Evolutionary conservation across 108 stramenopile species (phyloP), one percentile per base, ranked within the genome.

Genomic region (Nannochloropsis granulata): DNA sequence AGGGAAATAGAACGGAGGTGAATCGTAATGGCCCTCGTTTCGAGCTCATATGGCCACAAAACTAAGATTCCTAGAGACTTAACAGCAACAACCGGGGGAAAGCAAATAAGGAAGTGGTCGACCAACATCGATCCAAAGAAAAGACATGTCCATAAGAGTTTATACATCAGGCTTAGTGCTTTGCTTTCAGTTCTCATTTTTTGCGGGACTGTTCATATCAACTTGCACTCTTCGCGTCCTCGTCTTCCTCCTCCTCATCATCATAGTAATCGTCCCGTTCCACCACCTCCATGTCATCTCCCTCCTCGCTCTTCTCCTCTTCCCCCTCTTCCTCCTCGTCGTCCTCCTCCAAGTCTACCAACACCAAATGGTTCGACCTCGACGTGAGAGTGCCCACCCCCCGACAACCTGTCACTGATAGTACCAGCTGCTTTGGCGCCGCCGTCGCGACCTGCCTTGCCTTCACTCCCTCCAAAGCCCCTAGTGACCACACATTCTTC

Each of bases 321-420:
- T 71, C 56, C 56, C 7, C 16, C 56, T n/a, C 56, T 10, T 71
- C 86, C 23, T 82, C 85, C 7, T 78, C 86, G 24, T 82, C 86
- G 78, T 86, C 86, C 82, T 86, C 86, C 25, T 86, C 86, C 25
- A 86, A 45, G 78, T 86, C 86, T n/a, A 83, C 78, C 23, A 86
- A 44, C 10, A 86, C 19, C 56, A 86, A 44, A 44, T 79, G 79
- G 43, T 82, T 82, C 43, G 86, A 86, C 26, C 44, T 26, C 21
- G 82, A 82, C 24, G 82, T 78, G 2, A 78, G 82, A 46, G 82
- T 82, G 24, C 82, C 86, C 43, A 79, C 25, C 78, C 86, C 86
- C 25, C 86, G 45, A 23, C 82, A 82, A 24, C 86, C 86, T 24
- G 86, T 82, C 34, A 86, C 82, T n/a, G 86, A 82, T 24, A 86